A percentile compares a stretch with the other conserved stretches of the same genome.
Conservation (phyloP, 2,329 filamentous ascomycete species). For the Trichoderma sp. region DNA sequence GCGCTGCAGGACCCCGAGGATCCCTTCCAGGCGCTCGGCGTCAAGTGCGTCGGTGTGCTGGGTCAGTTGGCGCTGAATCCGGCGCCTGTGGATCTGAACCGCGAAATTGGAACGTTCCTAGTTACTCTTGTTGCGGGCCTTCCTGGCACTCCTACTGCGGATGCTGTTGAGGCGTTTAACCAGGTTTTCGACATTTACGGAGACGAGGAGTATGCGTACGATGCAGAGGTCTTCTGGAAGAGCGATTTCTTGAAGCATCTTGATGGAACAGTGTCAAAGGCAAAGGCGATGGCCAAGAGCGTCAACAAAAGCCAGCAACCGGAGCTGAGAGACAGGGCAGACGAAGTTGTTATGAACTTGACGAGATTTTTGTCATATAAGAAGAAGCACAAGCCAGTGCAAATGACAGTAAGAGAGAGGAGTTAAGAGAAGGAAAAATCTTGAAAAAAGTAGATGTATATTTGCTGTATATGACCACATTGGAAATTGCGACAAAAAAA, state of each 20-base stretch:
- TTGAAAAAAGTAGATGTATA: neutral
- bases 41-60: constrained; percentile 69
- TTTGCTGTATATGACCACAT: neutral
- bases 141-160: constrained; percentile 58
- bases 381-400: constrained; percentile 55
- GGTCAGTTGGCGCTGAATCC: constrained; percentile 64
- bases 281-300: constrained; percentile 60
- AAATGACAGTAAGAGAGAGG: constrained; percentile 19
- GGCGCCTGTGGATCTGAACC: constrained; percentile 58
- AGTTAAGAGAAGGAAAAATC: neutral
- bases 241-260: constrained; percentile 63
- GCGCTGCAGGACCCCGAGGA: constrained; percentile 47
- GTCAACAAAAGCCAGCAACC: constrained; percentile 62
- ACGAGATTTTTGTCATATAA: constrained; percentile 67
- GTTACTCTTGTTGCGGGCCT: constrained; percentile 57
- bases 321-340: constrained; percentile 62
- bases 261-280: constrained; percentile 57
- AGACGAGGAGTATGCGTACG: constrained; percentile 61
- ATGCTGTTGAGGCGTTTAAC: constrained; percentile 66
- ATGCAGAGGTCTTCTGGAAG: constrained; percentile 67
- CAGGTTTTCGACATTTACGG: constrained; percentile 70
- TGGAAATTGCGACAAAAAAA: neutral
- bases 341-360: constrained; percentile 65
- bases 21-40: constrained; percentile 64
- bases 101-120: constrained; percentile 66